A percentile compares a stretch with the other conserved stretches of the same genome.
phyloP scores from a whole-genome alignment of 805 yeast species.

The Candida orba region DNA sequence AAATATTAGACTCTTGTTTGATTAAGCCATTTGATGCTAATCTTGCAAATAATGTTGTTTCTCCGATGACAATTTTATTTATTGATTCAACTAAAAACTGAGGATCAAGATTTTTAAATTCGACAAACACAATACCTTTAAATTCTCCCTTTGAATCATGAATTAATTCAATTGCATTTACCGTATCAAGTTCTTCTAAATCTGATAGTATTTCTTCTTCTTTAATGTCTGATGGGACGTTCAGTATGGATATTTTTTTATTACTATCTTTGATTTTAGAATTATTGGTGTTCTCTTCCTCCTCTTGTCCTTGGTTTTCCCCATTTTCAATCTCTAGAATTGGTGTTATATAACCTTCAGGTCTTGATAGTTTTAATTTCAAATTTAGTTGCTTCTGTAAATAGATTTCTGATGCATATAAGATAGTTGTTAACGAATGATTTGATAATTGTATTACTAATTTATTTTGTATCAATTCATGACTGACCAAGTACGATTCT shows the following conservation, averaged over 20 bases:
- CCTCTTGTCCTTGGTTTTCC: constrained; percentile 5
- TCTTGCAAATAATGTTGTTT: constrained; percentile 28
- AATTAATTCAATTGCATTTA: constrained; percentile 36
- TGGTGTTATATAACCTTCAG: constrained; percentile 38
- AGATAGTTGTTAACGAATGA: constrained; percentile 47
- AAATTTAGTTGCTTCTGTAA: constrained; percentile 27
- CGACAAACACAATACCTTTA: constrained; percentile 53
- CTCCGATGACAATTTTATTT: constrained; percentile 30
- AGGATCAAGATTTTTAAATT: constrained; percentile 20
- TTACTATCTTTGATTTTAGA: constrained; percentile 31
- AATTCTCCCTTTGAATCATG: constrained; percentile 43
- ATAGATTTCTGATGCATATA: constrained; percentile 37
- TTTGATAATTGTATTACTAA: constrained; percentile 47
- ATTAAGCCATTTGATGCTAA: constrained; percentile 31
- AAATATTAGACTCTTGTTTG: constrained; percentile 13
- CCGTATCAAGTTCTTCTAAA: constrained; percentile 32
- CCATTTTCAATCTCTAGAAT: constrained; percentile 3
- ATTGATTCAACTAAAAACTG: constrained; percentile 25
- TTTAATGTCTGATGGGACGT: constrained; percentile 35
- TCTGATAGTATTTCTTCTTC: constrained; percentile 38
- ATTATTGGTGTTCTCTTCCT: constrained; percentile 20
- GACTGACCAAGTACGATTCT: constrained; percentile 31
- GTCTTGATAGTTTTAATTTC: constrained; percentile 32
- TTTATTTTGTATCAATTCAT: constrained; percentile 27
- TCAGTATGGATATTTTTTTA: constrained; percentile 38